phyloP scores from a whole-genome alignment of 208 protist genomes.

The Novymonas esmeraldas region DNA sequence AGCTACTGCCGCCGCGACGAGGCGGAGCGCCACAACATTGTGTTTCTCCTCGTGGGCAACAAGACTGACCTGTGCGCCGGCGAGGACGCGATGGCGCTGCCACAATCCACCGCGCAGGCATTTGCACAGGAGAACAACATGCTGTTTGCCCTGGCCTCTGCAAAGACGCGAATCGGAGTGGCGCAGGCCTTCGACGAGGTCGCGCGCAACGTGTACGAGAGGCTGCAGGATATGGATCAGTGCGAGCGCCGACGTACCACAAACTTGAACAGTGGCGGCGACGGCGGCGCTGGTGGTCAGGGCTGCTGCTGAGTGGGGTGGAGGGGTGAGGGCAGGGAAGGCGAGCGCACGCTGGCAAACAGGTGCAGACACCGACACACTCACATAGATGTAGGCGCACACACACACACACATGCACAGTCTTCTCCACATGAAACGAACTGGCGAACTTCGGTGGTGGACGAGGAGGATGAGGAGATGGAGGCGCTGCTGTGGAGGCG shows the following conservation, averaged over 20 bases:
- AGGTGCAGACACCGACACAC: too few relatives aligned
- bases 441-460: too few relatives aligned
- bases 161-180: conserved; percentile 78
- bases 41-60: conserved; percentile 87
- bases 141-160: conserved; percentile 81
- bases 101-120: conserved; percentile 43
- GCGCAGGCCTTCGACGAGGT: conserved; percentile 86
- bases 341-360: too few relatives aligned
- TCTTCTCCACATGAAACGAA: too few relatives aligned
- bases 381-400: too few relatives aligned
- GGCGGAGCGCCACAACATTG: conserved; percentile 33
- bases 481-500: too few relatives aligned
- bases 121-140: conserved; percentile 81
- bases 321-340: neutral
- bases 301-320: conserved; percentile 19
- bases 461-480: too few relatives aligned
- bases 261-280: conserved; percentile 13
- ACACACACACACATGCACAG: neutral
- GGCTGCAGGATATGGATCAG: conserved; percentile 28
- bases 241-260: conserved; percentile 23
- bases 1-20: conserved; percentile 55
- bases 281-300: conserved; percentile 9
- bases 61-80: conserved; percentile 68
- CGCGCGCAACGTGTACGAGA: conserved; percentile 65
- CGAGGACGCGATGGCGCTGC: conserved; percentile 55